phyloP scores from a whole-genome alignment of 2,329 filamentous ascomycete genomes.

The Neurospora sp. region DNA sequence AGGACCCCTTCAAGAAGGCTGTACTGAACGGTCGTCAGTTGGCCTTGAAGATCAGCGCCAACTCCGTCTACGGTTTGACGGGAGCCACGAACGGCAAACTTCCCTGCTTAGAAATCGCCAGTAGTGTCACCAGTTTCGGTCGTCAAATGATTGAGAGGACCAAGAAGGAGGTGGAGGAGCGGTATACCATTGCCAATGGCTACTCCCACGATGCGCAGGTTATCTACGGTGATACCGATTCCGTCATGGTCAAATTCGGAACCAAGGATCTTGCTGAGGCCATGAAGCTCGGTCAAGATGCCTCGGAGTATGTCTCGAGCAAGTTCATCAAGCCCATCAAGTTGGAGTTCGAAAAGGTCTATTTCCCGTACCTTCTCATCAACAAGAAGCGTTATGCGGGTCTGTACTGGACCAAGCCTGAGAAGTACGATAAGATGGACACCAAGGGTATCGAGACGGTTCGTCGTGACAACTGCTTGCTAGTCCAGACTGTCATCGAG shows the following conservation, averaged over 20 bases:
- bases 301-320: slow-evolving; percentile 73
- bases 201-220: slow-evolving; percentile 92
- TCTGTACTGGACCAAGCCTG: slow-evolving; percentile 90
- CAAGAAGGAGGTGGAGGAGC: slow-evolving; percentile 85
- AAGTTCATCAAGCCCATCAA: slow-evolving; percentile 98
- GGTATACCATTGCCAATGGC: slow-evolving; percentile 86
- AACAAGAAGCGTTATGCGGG: slow-evolving; percentile 99
- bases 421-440: slow-evolving; percentile 99
- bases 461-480: slow-evolving; percentile 85
- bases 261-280: slow-evolving; percentile 75
- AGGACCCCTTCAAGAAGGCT: slow-evolving; percentile 93
- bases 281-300: slow-evolving; percentile 94
- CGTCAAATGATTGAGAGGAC: slow-evolving; percentile 99
- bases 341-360: slow-evolving; percentile 98
- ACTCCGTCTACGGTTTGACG: slow-evolving; percentile 95
- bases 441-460: slow-evolving; percentile 99
- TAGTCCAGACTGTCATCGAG: slow-evolving; percentile 96
- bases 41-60: slow-evolving; percentile 91
- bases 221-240: slow-evolving; percentile 98
- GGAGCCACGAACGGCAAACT: slow-evolving; percentile 94
- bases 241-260: slow-evolving; percentile 99
- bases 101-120: slow-evolving; percentile 88
- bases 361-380: slow-evolving; percentile 95
- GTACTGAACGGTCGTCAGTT: slow-evolving; percentile 95
- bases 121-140: slow-evolving; percentile 93